phyloP scores from a whole-genome alignment of 1,284 basidiomycete species.

The Takashimella tepidaria region DNA sequence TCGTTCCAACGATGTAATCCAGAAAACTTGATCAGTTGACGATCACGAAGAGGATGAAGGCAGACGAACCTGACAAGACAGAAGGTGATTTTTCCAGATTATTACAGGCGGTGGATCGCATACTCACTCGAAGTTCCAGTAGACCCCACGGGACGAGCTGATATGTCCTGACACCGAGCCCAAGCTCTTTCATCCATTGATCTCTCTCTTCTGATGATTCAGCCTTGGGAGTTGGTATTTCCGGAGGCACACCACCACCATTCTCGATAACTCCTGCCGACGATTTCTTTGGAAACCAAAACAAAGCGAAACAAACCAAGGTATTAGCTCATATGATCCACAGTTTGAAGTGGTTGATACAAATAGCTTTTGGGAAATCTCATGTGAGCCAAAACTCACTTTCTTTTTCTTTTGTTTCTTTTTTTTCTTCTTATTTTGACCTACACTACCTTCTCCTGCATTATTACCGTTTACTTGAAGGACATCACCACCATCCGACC shows the following conservation, averaged over 20 bases:
- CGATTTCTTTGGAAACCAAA: too few species aligned
- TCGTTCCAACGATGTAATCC: too few species aligned
- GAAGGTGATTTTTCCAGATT: not conserved
- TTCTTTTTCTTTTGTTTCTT: slow-evolving; percentile 17
- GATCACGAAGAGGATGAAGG: too few species aligned
- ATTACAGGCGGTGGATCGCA: too few species aligned
- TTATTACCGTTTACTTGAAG: too few species aligned
- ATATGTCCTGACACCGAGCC: slow-evolving; percentile 11
- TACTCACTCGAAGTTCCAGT: slow-evolving; percentile 23
- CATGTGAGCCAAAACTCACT: too few species aligned
- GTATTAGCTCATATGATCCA: too few species aligned
- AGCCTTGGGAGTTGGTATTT: slow-evolving; percentile 9
- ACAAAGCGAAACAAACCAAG: too few species aligned
- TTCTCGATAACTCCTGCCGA: slow-evolving; percentile 9
- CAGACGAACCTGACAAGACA: not conserved
- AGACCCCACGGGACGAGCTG: slow-evolving; percentile 20
- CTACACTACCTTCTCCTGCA: slow-evolving; percentile 3
- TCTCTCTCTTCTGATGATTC: slow-evolving; percentile 18
- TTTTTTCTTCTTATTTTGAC: slow-evolving; percentile 21
- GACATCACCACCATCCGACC: not conserved
- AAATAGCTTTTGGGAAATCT: too few species aligned
- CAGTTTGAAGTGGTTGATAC: too few species aligned
- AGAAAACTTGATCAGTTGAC: too few species aligned
- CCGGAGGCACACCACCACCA: slow-evolving; percentile 21
- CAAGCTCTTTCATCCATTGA: slow-evolving; percentile 23